Evolutionary conservation across 2,329 filamentous ascomycete species (phyloP).

Genomic region (Chrysoporthe cubensis): DNA sequence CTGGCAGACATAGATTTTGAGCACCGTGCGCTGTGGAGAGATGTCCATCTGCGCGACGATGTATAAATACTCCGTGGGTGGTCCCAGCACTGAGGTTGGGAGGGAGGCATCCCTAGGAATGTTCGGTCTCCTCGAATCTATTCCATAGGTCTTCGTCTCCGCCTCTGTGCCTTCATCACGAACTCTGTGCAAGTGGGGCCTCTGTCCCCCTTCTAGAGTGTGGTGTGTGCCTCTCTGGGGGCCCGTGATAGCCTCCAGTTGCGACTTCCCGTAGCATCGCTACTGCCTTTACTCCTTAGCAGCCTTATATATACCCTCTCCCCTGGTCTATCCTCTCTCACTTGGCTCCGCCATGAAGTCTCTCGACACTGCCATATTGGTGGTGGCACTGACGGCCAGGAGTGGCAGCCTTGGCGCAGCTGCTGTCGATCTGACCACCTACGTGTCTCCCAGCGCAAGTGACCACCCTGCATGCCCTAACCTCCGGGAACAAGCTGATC

Average conservation of each 20-base stretch:
- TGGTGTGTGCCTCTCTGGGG: not conserved
- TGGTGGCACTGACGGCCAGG: not conserved
- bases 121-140: not conserved
- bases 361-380: not conserved
- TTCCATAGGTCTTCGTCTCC: not conserved
- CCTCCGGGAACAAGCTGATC: slow-evolving; percentile 4
- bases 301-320: no score
- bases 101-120: not conserved
- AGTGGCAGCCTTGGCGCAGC: not conserved
- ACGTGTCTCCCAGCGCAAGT: slow-evolving; percentile 39
- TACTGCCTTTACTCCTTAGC: no score
- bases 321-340: not conserved
- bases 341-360: slow-evolving; percentile 1
- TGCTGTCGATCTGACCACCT: slow-evolving; percentile 37
- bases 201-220: not conserved
- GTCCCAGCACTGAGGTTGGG: not conserved
- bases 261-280: not conserved
- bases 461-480: not conserved
- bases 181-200: not conserved
- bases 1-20: not conserved
- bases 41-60: not conserved
- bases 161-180: not conserved
- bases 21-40: not conserved
- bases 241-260: not conserved
- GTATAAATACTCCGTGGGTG: not conserved